Conservation (phyloP, 2,329 filamentous ascomycete species). For the Didymella lethalis region DNA sequence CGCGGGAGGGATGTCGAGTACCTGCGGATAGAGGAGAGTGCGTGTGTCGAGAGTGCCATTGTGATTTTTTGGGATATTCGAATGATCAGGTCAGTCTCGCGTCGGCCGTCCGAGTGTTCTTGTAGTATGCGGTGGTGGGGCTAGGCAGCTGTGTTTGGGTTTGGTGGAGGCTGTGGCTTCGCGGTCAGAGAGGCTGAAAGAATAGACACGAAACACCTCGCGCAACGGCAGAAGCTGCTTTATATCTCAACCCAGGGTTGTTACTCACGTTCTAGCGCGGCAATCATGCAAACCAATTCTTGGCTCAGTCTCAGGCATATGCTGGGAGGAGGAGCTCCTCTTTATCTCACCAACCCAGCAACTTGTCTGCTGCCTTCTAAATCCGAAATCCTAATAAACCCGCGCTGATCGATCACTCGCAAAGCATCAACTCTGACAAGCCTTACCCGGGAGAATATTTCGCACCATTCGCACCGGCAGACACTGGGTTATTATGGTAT, state of each 20-base stretch:
- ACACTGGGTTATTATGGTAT: neutral
- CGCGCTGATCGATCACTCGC: slow-evolving; percentile 1
- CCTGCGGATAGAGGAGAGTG: slow-evolving; percentile 43
- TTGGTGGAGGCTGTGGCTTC: neutral
- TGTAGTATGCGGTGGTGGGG: neutral
- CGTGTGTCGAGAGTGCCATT: slow-evolving; percentile 46
- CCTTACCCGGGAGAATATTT: slow-evolving; percentile 7
- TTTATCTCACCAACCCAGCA: neutral
- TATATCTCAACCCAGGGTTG: slow-evolving; percentile 4
- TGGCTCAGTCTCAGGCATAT: neutral
- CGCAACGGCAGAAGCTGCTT: slow-evolving; percentile 1
- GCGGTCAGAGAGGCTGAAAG: slow-evolving; percentile 4
- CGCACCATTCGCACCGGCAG: slow-evolving; percentile 2
- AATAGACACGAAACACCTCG: neutral
- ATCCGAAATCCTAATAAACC: neutral
- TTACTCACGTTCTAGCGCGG: slow-evolving; percentile 6
- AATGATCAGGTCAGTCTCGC: neutral
- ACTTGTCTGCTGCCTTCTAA: neutral
- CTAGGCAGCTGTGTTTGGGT: slow-evolving; percentile 7
- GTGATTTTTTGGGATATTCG: neutral
- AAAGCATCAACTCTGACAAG: slow-evolving; percentile 5
- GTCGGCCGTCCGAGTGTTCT: neutral
- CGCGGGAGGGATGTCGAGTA: slow-evolving; percentile 48
- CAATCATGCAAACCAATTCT: slow-evolving; percentile 17
- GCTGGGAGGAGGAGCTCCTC: slow-evolving; percentile 17